Evolutionary conservation across 1,139 yeast genomes (phyloP).

Genomic region (Suhomyces anneliseae): DNA sequence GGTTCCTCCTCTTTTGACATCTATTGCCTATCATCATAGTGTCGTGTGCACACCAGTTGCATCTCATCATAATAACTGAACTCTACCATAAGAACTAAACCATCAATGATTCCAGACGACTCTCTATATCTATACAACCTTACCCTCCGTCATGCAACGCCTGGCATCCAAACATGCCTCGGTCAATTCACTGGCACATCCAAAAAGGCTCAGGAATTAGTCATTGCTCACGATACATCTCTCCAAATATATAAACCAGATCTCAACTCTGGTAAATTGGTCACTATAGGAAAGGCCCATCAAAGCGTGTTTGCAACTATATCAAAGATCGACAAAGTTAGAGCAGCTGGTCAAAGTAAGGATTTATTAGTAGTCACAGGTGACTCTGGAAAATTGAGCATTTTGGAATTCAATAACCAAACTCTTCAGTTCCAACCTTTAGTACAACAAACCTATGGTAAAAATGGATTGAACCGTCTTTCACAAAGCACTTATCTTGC

Average conservation of each 20-base stretch:
- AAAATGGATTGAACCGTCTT: conserved; percentile 72
- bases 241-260: conserved; percentile 56
- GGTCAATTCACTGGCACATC: conserved; percentile 65
- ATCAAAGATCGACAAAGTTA: conserved; percentile 51
- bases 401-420: conserved; percentile 50
- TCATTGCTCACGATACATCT: conserved; percentile 54
- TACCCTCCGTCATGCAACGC: conserved; percentile 60
- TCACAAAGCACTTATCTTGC: conserved; percentile 79
- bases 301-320: conserved; percentile 53
- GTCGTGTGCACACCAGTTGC: not conserved
- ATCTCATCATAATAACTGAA: not conserved
- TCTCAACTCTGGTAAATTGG: conserved; percentile 55
- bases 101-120: conserved; percentile 23
- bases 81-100: not conserved
- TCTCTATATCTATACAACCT: conserved; percentile 63
- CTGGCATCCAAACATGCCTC: conserved; percentile 52
- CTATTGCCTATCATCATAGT: not conserved
- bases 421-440: conserved; percentile 46
- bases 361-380: conserved; percentile 71
- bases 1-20: no score
- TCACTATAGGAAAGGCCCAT: conserved; percentile 21
- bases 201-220: conserved; percentile 61
- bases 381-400: conserved; percentile 74
- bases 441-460: conserved; percentile 67
- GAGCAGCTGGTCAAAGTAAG: conserved; percentile 50